These are phyloP conservation scores for Saccharomyces kudriavzevii DNA, from an alignment of 805 yeast species.

Conservation along the genomic window DNA sequence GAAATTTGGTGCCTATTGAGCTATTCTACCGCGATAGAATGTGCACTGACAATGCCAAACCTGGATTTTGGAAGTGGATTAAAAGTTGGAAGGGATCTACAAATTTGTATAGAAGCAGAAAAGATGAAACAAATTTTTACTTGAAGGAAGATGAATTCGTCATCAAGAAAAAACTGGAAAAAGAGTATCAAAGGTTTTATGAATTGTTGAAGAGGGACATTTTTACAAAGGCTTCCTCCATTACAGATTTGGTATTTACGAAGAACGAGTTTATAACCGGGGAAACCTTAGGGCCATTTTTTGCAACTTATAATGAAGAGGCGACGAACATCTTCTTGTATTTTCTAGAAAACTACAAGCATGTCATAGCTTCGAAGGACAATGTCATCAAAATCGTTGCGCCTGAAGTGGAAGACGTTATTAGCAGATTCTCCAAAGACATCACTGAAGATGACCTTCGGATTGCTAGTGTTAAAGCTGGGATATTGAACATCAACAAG, in stretches of 20 bases:
- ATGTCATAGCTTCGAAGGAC: constrained; percentile 9
- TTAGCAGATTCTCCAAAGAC: constrained; percentile 7
- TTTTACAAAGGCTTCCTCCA: constrained; percentile 11
- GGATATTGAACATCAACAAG: constrained; percentile 11
- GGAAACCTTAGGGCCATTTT: constrained; percentile 5
- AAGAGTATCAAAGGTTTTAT: constrained; percentile 6
- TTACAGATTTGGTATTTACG: constrained; percentile 19
- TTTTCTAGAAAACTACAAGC: constrained; percentile 13
- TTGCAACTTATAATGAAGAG: constrained; percentile 7
- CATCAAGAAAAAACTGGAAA: constrained; percentile 9
- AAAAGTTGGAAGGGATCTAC: constrained; percentile 1
- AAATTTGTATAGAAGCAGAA: constrained; percentile 9
- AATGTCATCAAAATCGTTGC: constrained; percentile 17
- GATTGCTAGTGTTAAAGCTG: constrained; percentile 29
- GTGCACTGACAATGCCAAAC: constrained; percentile 1
- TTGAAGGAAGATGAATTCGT: constrained; percentile 15
- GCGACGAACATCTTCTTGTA: constrained; percentile 13
- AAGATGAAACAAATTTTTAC: constrained; percentile 11
- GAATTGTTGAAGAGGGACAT: constrained; percentile 11
- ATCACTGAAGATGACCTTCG: constrained; percentile 31
- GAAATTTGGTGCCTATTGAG: constrained; percentile 23
- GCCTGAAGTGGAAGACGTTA: constrained; percentile 12
- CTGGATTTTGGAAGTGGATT: constrained; percentile 12
- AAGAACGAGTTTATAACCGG: constrained; percentile 12
- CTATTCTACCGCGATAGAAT: constrained; percentile 16